A percentile compares a stretch with the other conserved stretches of the same genome.
These are phyloP conservation scores for Aspergillus amoenus DNA, from an alignment of 2,329 filamentous ascomycete genomes.

Conservation along the genomic window DNA sequence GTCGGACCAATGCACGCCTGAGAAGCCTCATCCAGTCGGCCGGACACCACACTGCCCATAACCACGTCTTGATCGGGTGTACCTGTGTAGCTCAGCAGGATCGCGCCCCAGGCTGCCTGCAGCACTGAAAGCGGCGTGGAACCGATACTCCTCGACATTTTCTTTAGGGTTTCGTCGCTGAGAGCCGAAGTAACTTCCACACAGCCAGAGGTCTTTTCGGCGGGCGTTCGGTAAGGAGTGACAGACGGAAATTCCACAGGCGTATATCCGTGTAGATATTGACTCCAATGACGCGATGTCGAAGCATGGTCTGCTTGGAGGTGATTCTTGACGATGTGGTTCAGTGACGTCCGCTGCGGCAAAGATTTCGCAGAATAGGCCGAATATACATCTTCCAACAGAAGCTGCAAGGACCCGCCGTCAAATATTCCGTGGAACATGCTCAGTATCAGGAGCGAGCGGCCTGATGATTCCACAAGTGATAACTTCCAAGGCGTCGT, in stretches of 20 bases:
- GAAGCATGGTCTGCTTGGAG: slow-evolving; percentile 21
- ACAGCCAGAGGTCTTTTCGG: slow-evolving; percentile 15
- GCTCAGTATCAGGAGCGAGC: slow-evolving; percentile 27
- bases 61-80: slow-evolving; percentile 34
- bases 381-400: slow-evolving; percentile 32
- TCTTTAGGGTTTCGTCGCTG: slow-evolving; percentile 28
- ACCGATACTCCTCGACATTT: slow-evolving; percentile 27
- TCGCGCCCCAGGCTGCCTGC: slow-evolving; percentile 37
- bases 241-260: slow-evolving; percentile 25
- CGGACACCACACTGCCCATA: slow-evolving; percentile 37
- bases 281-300: slow-evolving; percentile 23
- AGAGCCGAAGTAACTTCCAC: slow-evolving; percentile 24
- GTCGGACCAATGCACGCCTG: slow-evolving; percentile 33
- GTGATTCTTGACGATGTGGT: slow-evolving; percentile 27
- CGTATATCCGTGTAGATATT: slow-evolving; percentile 20
- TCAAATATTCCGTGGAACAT: slow-evolving; percentile 41
- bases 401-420: slow-evolving; percentile 35
- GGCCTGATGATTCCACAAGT: slow-evolving; percentile 12
- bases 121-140: slow-evolving; percentile 35
- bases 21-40: slow-evolving; percentile 24
- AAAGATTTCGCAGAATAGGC: slow-evolving; percentile 16
- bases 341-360: slow-evolving; percentile 22
- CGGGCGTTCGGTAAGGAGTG: slow-evolving; percentile 19
- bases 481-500: slow-evolving; percentile 26
- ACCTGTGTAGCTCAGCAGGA: slow-evolving; percentile 34